Base-by-base conservation (phyloP, 2,329 filamentous ascomycete species). In the Aspergillus proliferans region DNA sequence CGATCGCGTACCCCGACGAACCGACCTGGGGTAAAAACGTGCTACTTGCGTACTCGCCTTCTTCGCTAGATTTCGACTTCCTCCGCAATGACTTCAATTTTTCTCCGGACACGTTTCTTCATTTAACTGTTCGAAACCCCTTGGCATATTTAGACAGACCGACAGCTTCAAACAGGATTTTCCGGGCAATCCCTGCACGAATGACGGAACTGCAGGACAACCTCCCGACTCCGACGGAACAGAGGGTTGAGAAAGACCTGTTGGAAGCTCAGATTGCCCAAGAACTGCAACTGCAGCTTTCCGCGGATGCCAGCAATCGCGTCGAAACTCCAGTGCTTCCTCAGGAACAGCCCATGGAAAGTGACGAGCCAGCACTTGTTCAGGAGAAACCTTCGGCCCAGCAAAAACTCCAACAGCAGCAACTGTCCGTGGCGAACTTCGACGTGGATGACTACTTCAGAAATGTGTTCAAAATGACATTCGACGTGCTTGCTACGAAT, bases 11-110 rank as follows among this genome's bases (percentile, higher is more conserved):
- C 36, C 58, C 61, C 24, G 45, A 48, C 4, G 21, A 42, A 2
- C 7, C 38, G 3, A 22, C 26, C 15, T 19, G 15, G 14, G 34
- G 38, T 4, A 40, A 45, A 10, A 52, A 59, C 34, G 55, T 58
- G 15, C 55, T 65, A 48, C 46, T 72, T 47, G 59, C 59, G 3
- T 70, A 66, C 44, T 58, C 64, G 22, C 56, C 55, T 0, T 40
- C 49, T 19, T 63, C 60, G 9, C 44, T 46, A 6, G 55, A 52
- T 8, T 68, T 67, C 48, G 33, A 44, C 1, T 64, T 64, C 38
- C 56, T 68, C 18, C 54, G 57, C 6, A 19, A 21, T 12, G 19
- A 42, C 4, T 28, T 18, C 5, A 46, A 12, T 8, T 28, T 44
- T 8, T 42, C 48, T 36, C 39, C 45, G 5, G 44, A 45, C 5